A percentile compares a stretch with the other conserved stretches of the same genome.
phyloP scores from a whole-genome alignment of 306 rosid species.

The Corylus heterophylla region DNA sequence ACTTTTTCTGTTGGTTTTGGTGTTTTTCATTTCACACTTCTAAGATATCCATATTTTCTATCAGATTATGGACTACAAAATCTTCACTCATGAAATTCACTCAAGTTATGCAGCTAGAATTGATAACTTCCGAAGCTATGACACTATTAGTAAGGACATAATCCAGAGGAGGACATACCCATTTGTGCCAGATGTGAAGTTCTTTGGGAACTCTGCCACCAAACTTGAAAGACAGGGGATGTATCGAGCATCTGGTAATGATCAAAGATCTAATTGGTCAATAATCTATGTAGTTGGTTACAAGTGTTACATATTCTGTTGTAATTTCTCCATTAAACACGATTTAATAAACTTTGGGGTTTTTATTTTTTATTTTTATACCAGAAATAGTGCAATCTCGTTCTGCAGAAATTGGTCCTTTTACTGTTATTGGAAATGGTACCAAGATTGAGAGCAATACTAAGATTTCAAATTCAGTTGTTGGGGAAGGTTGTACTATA shows the following conservation, averaged over 20 bases:
- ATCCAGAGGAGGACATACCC: slow-evolving; percentile 99
- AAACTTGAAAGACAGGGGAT: slow-evolving; percentile 92
- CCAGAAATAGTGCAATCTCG: slow-evolving; percentile 79
- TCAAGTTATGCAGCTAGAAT: slow-evolving; percentile 94
- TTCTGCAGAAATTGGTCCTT: slow-evolving; percentile 81
- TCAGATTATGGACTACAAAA: slow-evolving; percentile 98
- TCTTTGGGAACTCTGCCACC: slow-evolving; percentile 56
- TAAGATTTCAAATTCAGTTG: no score
- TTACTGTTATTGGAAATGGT: slow-evolving; percentile 81
- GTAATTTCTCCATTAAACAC: slow-evolving; percentile 7
- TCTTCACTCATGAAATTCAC: slow-evolving; percentile 87
- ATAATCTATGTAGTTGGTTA: not conserved
- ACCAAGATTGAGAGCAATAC: no score
- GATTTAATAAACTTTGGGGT: slow-evolving; percentile 26
- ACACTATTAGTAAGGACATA: slow-evolving; percentile 89
- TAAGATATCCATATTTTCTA: slow-evolving; percentile 32
- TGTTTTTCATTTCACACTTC: slow-evolving; percentile 23
- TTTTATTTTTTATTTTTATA: slow-evolving; percentile 12
- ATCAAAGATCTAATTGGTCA: slow-evolving; percentile 2
- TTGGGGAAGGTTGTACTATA: no score
- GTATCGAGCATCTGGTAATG: slow-evolving; percentile 87
- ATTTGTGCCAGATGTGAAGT: slow-evolving; percentile 87
- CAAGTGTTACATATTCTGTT: not conserved
- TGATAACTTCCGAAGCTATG: slow-evolving; percentile 96
- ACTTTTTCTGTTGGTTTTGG: slow-evolving; percentile 15